Evolutionary conservation across 2,329 filamentous ascomycete genomes (phyloP), one percentile per base, ranked within the genome.

Genomic region (Bimuria novae-zelandiae): DNA sequence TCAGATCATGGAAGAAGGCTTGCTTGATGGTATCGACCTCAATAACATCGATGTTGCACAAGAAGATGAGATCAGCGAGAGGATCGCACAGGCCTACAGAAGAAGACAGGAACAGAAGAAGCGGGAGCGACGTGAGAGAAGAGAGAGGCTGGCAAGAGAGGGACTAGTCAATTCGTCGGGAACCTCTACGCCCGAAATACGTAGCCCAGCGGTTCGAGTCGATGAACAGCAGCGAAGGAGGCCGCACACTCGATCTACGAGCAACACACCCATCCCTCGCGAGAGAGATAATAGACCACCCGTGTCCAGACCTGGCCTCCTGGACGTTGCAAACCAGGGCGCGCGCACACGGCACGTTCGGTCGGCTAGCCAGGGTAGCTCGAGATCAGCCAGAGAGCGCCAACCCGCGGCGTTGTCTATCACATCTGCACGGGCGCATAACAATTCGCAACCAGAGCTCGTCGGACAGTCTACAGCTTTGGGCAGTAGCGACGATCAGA

Each of bases 1-100:
- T 37, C 91, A 96, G 69, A 96, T 96, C 54, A 83, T 92, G 61
- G 88, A 93, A 59, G 91, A 96, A 67, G 92, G 93, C 0, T 76
- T 97, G 17, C 75, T 96, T 29, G 90, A 97, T 64, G 92, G 91
- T 16, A 85, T 97, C 41, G 92, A 97, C 68, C 77, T 97, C 50
- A 89, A 94, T 64, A 92, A 92, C 59, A 86, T 97, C 49, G 92
- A 93, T 57, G 81, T 91, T 14, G 84, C 80, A 43, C 89, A 92
- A 65, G 91, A 97, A 68, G 92, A 97, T 65, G 90, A 95, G 66
- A 84, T 97, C 14, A 96, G 90, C 59, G 89, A 93, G 66, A 86
- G 89, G 54, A 96, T 97, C 63, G 92, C 92, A 1, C 90, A 95
- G 65, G 91, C 91, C 1, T 96, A 95, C 67, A 81, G 90, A 52